phyloP scores from a whole-genome alignment of 2,329 filamentous ascomycete genomes.

The Mycosphaerelloides madeirae region DNA sequence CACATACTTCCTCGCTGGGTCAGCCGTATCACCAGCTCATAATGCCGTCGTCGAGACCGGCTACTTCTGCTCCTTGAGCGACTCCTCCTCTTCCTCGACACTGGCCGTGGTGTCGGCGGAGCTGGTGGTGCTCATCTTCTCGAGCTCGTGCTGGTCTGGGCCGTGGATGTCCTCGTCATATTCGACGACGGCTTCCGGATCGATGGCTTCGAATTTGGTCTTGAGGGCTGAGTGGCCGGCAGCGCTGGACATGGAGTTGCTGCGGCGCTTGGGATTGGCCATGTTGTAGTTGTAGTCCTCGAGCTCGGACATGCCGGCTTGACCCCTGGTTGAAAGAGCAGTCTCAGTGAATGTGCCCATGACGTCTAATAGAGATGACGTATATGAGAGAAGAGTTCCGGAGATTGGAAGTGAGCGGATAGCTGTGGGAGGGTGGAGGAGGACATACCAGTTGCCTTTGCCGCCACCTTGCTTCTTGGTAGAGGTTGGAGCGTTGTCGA shows the following conservation, averaged over 20 bases:
- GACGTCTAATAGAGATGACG: conserved; percentile 1
- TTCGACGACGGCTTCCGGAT: conserved; percentile 87
- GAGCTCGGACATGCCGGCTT: conserved; percentile 69
- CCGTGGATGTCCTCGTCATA: conserved; percentile 68
- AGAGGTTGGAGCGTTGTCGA: conserved; percentile 81
- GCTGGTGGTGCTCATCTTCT: conserved; percentile 47
- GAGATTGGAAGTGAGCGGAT: conserved; percentile 1
- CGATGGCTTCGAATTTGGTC: conserved; percentile 92
- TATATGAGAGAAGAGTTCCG: conserved; percentile 4
- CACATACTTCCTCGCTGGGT: too few species aligned
- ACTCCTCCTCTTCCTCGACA: conserved; percentile 48
- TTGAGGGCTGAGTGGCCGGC: conserved; percentile 73
- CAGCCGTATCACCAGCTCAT: too few species aligned
- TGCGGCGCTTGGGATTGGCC: conserved; percentile 80
- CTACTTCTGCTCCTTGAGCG: conserved; percentile 12
- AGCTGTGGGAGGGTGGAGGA: conserved; percentile 9
- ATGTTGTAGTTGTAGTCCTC: conserved; percentile 80
- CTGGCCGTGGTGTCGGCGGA: conserved; percentile 54
- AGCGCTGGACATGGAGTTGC: conserved; percentile 77
- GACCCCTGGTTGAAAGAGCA: conserved; percentile 59
- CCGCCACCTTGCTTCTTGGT: conserved; percentile 94
- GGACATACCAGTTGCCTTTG: conserved; percentile 83
- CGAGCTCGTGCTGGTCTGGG: conserved; percentile 45
- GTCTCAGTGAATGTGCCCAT: neutral
- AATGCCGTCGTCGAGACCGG: too few species aligned